phyloP scores from a whole-genome alignment of 768 basidiomycete species.

The Hebeloma cylindrosporum region DNA sequence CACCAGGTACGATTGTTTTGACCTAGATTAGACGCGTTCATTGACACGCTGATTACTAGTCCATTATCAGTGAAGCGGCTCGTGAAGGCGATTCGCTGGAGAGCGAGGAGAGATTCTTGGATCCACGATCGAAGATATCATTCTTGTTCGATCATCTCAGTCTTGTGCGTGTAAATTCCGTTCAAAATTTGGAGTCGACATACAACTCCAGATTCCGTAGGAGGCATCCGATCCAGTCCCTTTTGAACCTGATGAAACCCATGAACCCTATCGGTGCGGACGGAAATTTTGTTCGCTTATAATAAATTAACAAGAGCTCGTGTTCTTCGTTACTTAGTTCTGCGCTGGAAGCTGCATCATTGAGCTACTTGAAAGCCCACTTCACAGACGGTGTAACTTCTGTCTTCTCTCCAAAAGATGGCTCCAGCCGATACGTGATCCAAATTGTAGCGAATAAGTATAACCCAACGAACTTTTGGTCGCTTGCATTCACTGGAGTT shows the following conservation, averaged over 20 bases:
- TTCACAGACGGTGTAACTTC: conserved; percentile 77
- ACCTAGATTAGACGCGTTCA: conserved; percentile 5
- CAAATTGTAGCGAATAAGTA: conserved; percentile 96
- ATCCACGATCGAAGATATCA: conserved; percentile 75
- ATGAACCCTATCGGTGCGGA: conserved; percentile 76
- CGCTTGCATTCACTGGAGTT: conserved; percentile 31
- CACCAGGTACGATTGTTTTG: conserved; percentile 63
- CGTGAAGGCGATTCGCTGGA: conserved; percentile 43
- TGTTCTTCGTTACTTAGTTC: conserved; percentile 40
- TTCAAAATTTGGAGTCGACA: not conserved
- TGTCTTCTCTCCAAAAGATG: conserved; percentile 58
- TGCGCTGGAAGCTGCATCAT: conserved; percentile 66
- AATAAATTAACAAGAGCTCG: too few relatives aligned
- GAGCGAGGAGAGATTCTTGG: conserved; percentile 72
- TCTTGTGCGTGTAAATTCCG: conserved; percentile 50
- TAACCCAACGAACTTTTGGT: conserved; percentile 94
- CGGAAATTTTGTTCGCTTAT: not conserved
- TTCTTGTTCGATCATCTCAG: conserved; percentile 87
- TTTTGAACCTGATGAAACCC: conserved; percentile 57
- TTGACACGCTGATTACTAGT: conserved; percentile 45
- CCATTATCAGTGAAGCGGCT: conserved; percentile 77
- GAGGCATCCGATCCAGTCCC: conserved; percentile 75
- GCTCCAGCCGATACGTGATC: conserved; percentile 53
- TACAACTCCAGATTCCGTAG: conserved; percentile 35
- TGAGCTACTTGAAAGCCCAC: conserved; percentile 76